These are phyloP conservation scores for Taphrina deformans DNA, from an alignment of 1,139 yeast genomes.

Conservation along the genomic window DNA sequence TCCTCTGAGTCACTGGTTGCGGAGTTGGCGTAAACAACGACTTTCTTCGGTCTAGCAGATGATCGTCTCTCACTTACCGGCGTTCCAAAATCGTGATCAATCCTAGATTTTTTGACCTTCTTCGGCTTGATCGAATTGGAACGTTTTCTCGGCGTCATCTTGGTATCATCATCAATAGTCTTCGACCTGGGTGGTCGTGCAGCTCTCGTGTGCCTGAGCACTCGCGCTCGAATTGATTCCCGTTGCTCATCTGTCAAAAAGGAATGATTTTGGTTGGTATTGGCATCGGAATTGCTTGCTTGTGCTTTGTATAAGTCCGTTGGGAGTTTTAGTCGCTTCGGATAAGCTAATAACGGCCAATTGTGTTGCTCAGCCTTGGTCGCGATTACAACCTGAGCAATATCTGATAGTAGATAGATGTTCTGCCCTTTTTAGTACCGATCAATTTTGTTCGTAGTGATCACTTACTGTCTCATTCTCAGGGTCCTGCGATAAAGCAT, in stretches of 20 bases:
- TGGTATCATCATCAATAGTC: neutral
- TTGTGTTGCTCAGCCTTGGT: slow-evolving; percentile 57
- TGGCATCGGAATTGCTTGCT: slow-evolving; percentile 2
- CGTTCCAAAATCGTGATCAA: neutral
- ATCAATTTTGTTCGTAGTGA: neutral
- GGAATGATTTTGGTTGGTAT: neutral
- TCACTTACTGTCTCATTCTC: neutral
- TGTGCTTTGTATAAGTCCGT: slow-evolving; percentile 40
- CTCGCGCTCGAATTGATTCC: neutral
- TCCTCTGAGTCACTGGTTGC: neutral
- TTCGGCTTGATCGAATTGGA: neutral
- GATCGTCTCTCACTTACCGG: slow-evolving; percentile 1
- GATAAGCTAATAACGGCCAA: slow-evolving; percentile 80
- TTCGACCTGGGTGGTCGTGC: neutral
- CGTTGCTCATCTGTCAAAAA: slow-evolving; percentile 1
- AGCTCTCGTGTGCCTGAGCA: neutral
- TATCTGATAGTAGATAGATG: slow-evolving; percentile 69
- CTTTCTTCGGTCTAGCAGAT: neutral
- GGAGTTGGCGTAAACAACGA: neutral
- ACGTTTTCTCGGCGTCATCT: neutral
- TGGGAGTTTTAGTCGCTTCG: slow-evolving; percentile 70
- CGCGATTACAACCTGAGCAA: slow-evolving; percentile 66
- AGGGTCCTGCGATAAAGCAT: slow-evolving; percentile 48
- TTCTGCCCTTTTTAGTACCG: slow-evolving; percentile 41
- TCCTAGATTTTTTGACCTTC: neutral